Evolutionary conservation across 441 rosid species (phyloP).

Genomic region (Populus hybrid): DNA sequence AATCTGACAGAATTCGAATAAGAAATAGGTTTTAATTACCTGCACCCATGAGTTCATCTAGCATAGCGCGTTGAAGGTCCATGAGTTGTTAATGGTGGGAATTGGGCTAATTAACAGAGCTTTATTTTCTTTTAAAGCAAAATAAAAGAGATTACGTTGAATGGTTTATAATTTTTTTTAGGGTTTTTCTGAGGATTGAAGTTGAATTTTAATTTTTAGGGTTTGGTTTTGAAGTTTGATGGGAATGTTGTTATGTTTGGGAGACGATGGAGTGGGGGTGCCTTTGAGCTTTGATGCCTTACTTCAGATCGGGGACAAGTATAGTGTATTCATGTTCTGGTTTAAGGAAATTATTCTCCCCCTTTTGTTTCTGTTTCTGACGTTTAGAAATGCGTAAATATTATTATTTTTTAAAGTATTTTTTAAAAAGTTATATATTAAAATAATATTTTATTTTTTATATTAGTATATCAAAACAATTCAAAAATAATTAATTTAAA

Average conservation of each 20-base stretch:
- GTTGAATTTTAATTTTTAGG: neutral
- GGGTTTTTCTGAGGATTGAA: neutral
- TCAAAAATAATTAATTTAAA: too few relatives aligned
- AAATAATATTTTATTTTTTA: too few relatives aligned
- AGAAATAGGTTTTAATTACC: slow-evolving; percentile 38
- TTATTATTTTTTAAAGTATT: too few relatives aligned
- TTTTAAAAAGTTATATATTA: too few relatives aligned
- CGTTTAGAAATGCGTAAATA: too few relatives aligned
- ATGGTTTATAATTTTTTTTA: neutral
- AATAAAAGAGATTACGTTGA: neutral
- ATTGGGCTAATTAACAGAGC: neutral
- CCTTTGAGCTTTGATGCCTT: neutral
- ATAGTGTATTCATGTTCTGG: neutral
- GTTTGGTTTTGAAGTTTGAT: neutral
- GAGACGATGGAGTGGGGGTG: neutral
- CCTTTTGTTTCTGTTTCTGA: too few relatives aligned
- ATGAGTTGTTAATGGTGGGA: slow-evolving; percentile 27
- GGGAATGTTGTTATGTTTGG: neutral
- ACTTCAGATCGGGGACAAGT: neutral
- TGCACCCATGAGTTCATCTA: slow-evolving; percentile 97
- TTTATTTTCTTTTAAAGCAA: neutral
- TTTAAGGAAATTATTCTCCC: neutral
- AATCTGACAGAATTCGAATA: neutral
- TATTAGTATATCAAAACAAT: too few relatives aligned
- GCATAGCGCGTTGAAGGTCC: slow-evolving; percentile 96